phyloP scores from a whole-genome alignment of 768 basidiomycete species.

The Cantharellus anzutake region DNA sequence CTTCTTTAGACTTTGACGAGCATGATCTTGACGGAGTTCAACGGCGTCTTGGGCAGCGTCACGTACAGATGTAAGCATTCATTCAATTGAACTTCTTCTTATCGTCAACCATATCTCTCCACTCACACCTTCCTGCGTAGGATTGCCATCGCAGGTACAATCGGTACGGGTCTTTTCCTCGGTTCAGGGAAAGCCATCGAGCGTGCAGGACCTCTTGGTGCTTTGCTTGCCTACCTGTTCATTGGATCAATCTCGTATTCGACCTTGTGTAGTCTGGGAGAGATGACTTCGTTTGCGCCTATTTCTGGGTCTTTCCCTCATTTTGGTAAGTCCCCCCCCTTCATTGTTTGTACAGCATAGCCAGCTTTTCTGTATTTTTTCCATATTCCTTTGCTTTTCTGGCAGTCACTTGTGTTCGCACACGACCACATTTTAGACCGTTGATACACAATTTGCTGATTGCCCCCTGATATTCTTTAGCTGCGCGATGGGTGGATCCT shows the following conservation, averaged over 20 bases:
- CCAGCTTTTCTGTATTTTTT: conserved; percentile 29
- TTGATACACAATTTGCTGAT: background rate
- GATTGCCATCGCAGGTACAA: conserved; percentile 43
- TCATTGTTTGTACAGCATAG: conserved; percentile 28
- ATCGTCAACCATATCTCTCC: conserved; percentile 1
- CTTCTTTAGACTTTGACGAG: conserved; percentile 24
- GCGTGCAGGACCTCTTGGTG: conserved; percentile 46
- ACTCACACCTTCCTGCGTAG: background rate
- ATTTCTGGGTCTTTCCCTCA: conserved; percentile 65
- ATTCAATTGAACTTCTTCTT: too few species aligned
- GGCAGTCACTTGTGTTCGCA: conserved; percentile 13
- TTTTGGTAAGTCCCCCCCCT: conserved; percentile 33
- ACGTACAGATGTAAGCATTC: conserved; percentile 42
- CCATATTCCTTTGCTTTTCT: conserved; percentile 19
- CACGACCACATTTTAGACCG: too few species aligned
- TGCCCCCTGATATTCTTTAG: background rate
- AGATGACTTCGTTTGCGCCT: conserved; percentile 67
- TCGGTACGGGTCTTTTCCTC: conserved; percentile 57
- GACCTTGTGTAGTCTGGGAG: conserved; percentile 48
- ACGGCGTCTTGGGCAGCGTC: conserved; percentile 52
- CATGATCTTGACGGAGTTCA: conserved; percentile 53
- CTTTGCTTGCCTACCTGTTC: conserved; percentile 27
- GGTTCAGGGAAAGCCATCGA: conserved; percentile 44
- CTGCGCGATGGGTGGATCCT: conserved; percentile 14
- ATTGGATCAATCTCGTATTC: conserved; percentile 51